Conservation (phyloP, 2,329 filamentous ascomycete genomes). For the Diaporthe amygdali region DNA sequence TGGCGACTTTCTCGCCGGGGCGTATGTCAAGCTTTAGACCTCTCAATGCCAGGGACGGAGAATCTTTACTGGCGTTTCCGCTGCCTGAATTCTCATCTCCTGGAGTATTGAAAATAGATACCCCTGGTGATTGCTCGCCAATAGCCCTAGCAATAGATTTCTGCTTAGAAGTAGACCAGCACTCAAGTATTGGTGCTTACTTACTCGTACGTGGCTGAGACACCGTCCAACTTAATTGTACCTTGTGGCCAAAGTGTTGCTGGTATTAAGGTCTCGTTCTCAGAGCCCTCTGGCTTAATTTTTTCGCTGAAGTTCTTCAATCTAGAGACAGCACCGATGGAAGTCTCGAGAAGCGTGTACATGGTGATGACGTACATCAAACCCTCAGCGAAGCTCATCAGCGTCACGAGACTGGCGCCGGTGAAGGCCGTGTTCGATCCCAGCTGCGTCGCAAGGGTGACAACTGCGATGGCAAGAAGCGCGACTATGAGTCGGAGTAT, state of each 20-base stretch:
- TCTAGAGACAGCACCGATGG: slow-evolving; percentile 5
- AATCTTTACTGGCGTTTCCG: not conserved
- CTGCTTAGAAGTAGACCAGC: not conserved
- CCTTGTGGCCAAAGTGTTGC: not conserved
- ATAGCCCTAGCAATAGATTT: not conserved
- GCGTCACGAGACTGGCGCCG: not conserved
- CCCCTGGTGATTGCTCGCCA: no score
- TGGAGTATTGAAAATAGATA: not conserved
- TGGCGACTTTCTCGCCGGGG: slow-evolving; percentile 34
- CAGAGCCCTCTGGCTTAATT: not conserved
- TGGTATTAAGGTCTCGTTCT: not conserved
- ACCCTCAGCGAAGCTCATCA: slow-evolving; percentile 10
- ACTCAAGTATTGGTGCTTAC: not conserved
- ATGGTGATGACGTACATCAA: slow-evolving; percentile 5
- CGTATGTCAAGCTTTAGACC: slow-evolving; percentile 29
- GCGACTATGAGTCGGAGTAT: not conserved
- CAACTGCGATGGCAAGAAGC: not conserved
- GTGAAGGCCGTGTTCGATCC: not conserved
- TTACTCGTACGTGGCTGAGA: not conserved
- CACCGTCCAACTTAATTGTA: not conserved
- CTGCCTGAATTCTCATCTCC: not conserved
- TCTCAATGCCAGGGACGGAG: slow-evolving; percentile 26
- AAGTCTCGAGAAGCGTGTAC: slow-evolving; percentile 10
- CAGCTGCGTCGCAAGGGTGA: not conserved
- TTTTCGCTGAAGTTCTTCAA: slow-evolving; percentile 9